A percentile compares a stretch with the other conserved stretches of the same genome.
Evolutionary conservation across 371 early-diverging fungal genomes (phyloP).

Genomic region (Rhizomucor pusillus): DNA sequence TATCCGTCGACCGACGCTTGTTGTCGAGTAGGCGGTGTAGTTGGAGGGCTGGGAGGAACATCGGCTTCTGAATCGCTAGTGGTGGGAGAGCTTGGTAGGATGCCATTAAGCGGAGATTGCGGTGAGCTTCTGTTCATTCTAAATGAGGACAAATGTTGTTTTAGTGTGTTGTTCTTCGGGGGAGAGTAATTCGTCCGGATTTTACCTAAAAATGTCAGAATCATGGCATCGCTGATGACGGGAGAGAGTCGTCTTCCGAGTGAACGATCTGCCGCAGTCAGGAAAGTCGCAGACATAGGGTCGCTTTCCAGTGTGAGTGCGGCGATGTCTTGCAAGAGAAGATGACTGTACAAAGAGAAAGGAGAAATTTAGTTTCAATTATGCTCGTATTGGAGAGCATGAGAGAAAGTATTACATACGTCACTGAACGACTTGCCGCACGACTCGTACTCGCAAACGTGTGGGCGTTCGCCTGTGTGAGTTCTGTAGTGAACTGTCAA

Average conservation of each 20-base stretch:
- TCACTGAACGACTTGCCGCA: slow-evolving; percentile 65
- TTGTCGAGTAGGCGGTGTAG: slow-evolving; percentile 3
- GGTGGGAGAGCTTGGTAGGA: slow-evolving; percentile 8
- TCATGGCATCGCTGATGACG: slow-evolving; percentile 51
- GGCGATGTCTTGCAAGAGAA: slow-evolving; percentile 43
- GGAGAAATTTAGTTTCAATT: slow-evolving; percentile 18
- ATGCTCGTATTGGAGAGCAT: background rate
- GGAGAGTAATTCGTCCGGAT: background rate
- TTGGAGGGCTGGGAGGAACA: slow-evolving; percentile 15
- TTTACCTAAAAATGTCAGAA: slow-evolving; percentile 5
- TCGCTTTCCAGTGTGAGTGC: slow-evolving; percentile 46
- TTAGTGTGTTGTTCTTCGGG: background rate
- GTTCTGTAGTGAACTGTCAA: slow-evolving; percentile 77
- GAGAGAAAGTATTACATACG: slow-evolving; percentile 20
- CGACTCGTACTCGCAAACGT: slow-evolving; percentile 58
- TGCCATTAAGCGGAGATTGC: slow-evolving; percentile 12
- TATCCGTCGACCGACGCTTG: no score
- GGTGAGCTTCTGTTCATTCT: slow-evolving; percentile 7
- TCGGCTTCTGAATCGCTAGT: slow-evolving; percentile 16
- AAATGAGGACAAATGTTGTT: slow-evolving; percentile 1
- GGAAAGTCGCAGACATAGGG: slow-evolving; percentile 33
- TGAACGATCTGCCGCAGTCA: slow-evolving; percentile 58
- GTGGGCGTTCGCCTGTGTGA: slow-evolving; percentile 80
- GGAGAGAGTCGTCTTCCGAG: slow-evolving; percentile 66
- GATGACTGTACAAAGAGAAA: slow-evolving; percentile 33